phyloP scores from a whole-genome alignment of 2,329 filamentous ascomycete genomes.

The Alternaria arbusti region DNA sequence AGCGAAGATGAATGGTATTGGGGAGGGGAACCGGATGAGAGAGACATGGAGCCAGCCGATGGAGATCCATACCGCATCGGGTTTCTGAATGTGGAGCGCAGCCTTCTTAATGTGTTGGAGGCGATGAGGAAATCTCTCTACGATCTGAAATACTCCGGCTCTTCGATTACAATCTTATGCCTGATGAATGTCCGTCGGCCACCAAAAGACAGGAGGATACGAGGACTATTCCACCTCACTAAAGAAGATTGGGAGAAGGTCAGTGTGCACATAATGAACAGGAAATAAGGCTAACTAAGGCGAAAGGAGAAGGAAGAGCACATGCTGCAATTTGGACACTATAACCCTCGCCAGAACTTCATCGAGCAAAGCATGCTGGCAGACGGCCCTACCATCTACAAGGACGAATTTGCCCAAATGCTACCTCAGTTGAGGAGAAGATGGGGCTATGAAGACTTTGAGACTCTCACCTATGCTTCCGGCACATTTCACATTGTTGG shows the following conservation, averaged over 20 bases:
- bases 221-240: background rate
- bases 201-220: too few species aligned
- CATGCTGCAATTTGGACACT: background rate
- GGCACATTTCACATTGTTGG: too few species aligned
- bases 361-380: background rate
- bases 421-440: background rate
- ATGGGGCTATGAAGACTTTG: background rate
- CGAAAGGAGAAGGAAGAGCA: background rate
- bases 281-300: background rate
- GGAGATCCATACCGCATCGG: background rate
- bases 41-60: too few species aligned
- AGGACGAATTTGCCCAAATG: background rate
- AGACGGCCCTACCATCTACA: background rate
- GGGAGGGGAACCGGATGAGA: too few species aligned
- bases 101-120: background rate
- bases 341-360: background rate
- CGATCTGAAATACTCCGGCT: background rate
- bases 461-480: too few species aligned
- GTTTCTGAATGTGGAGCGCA: background rate
- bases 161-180: background rate
- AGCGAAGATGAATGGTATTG: too few species aligned
- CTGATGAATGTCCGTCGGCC: too few species aligned
- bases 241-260: background rate
- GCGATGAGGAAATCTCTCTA: background rate
- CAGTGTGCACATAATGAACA: background rate